phyloP scores from a whole-genome alignment of 1,284 basidiomycete species.

The Tremellales sp. region DNA sequence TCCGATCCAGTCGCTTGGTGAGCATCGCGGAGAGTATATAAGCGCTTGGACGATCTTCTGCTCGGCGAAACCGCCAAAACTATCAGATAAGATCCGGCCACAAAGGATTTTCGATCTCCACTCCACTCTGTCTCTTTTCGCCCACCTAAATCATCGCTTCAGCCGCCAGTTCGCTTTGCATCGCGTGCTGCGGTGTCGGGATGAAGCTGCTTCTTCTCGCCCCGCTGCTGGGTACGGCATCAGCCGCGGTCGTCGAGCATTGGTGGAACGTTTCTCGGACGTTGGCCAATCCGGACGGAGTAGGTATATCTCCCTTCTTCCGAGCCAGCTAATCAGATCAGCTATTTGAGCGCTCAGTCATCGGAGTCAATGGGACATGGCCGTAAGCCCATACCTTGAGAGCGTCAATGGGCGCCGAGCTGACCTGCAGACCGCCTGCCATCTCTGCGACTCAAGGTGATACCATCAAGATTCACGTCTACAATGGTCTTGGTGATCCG shows the following conservation, averaged over 20 bases:
- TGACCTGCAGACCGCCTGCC: slow-evolving; percentile 64
- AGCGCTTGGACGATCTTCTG: too few relatives aligned
- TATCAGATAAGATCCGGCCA: too few relatives aligned
- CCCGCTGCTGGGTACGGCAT: not conserved
- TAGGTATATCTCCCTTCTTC: slow-evolving; percentile 18
- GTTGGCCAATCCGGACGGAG: slow-evolving; percentile 49
- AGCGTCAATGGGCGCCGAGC: not conserved
- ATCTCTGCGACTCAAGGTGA: slow-evolving; percentile 65
- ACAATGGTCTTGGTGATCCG: slow-evolving; percentile 62
- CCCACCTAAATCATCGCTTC: too few relatives aligned
- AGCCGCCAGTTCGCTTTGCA: too few relatives aligned
- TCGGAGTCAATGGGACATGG: slow-evolving; percentile 87
- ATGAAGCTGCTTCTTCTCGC: not conserved
- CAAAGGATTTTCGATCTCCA: too few relatives aligned
- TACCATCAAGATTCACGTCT: slow-evolving; percentile 61
- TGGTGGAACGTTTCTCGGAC: slow-evolving; percentile 50
- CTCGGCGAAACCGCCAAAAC: too few relatives aligned
- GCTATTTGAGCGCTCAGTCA: slow-evolving; percentile 59
- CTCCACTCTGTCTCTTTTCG: too few relatives aligned
- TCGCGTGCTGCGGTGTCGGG: too few relatives aligned
- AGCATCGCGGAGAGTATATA: too few relatives aligned
- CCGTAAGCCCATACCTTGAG: slow-evolving; percentile 58
- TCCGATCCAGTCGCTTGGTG: too few relatives aligned
- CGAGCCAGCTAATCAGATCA: slow-evolving; percentile 4
- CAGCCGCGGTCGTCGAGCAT: slow-evolving; percentile 42